phyloP scores from a whole-genome alignment of 2,329 filamentous ascomycete species.

The Monosporascus cannonballus region DNA sequence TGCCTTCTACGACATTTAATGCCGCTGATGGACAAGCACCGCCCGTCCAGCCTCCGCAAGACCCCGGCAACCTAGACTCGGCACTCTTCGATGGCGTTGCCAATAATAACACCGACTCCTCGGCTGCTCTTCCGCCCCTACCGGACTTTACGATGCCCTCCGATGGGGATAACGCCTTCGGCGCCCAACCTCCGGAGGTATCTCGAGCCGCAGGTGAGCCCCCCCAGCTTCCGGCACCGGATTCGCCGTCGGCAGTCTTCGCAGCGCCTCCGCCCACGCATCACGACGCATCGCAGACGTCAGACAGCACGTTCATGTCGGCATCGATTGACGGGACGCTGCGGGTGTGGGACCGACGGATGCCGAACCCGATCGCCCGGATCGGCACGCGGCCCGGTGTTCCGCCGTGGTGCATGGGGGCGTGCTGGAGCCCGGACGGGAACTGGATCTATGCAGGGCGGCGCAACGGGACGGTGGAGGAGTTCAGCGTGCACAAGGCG shows the following conservation, averaged over 20 bases:
- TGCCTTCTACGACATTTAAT: conserved; percentile 33
- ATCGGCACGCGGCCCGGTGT: conserved; percentile 69
- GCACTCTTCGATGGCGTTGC: conserved; percentile 7
- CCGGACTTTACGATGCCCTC: conserved; percentile 10
- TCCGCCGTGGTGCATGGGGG: conserved; percentile 96
- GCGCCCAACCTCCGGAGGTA: conserved; percentile 4
- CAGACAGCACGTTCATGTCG: conserved; percentile 77
- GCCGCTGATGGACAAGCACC: conserved; percentile 22
- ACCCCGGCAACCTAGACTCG: conserved; percentile 8
- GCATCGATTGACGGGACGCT: conserved; percentile 83
- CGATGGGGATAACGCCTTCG: conserved; percentile 9
- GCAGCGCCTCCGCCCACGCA: conserved; percentile 33
- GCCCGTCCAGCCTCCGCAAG: conserved; percentile 17
- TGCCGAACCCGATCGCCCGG: conserved; percentile 69
- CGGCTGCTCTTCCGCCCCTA: conserved; percentile 10
- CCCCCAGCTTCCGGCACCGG: conserved; percentile 14
- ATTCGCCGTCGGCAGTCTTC: conserved; percentile 32
- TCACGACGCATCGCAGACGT: conserved; percentile 52
- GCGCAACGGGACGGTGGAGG: conserved; percentile 88
- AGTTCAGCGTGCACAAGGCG: conserved; percentile 80
- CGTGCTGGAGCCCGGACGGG: conserved; percentile 92
- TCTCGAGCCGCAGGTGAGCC: conserved; percentile 7
- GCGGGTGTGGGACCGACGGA: conserved; percentile 87
- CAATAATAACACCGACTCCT: conserved; percentile 2
- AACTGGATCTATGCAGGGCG: conserved; percentile 92